A percentile compares a stretch with the other conserved stretches of the same genome.
Conservation (phyloP, 2,329 filamentous ascomycete species). For the Sporothrix pallida region DNA sequence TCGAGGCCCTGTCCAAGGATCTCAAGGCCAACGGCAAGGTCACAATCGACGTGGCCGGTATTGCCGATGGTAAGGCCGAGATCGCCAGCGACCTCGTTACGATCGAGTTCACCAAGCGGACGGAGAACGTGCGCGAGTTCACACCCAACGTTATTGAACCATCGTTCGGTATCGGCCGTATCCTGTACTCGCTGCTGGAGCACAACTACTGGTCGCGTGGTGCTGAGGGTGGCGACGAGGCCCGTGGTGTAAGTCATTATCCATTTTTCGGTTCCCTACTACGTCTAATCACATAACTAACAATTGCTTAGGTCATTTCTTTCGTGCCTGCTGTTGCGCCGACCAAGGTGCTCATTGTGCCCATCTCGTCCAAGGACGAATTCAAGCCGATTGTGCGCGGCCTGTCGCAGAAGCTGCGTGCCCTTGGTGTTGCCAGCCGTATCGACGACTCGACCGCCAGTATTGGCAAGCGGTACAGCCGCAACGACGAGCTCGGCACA, state of each 20-base stretch:
- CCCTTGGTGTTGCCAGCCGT: conserved; percentile 77
- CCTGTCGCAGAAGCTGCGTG: conserved; percentile 77
- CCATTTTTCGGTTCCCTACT: neutral
- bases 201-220: conserved; percentile 91
- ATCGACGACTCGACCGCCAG: conserved; percentile 89
- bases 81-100: conserved; percentile 78
- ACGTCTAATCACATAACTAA: neutral
- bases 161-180: conserved; percentile 95
- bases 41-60: conserved; percentile 71
- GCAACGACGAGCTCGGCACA: conserved; percentile 95
- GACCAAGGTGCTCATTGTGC: conserved; percentile 88
- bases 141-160: conserved; percentile 97
- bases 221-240: conserved; percentile 74
- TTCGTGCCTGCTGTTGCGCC: conserved; percentile 75
- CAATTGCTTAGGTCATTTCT: conserved; percentile 57
- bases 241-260: conserved; percentile 74
- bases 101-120: conserved; percentile 82
- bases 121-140: conserved; percentile 86
- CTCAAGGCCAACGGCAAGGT: conserved; percentile 77
- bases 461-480: conserved; percentile 92
- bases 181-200: conserved; percentile 90
- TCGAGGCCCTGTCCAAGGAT: conserved; percentile 77
- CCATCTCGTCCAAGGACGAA: conserved; percentile 78
- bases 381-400: conserved; percentile 79
- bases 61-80: conserved; percentile 75